These are phyloP conservation scores for Pisolithus tinctorius DNA, from an alignment of 768 basidiomycete genomes.

Conservation along the genomic window DNA sequence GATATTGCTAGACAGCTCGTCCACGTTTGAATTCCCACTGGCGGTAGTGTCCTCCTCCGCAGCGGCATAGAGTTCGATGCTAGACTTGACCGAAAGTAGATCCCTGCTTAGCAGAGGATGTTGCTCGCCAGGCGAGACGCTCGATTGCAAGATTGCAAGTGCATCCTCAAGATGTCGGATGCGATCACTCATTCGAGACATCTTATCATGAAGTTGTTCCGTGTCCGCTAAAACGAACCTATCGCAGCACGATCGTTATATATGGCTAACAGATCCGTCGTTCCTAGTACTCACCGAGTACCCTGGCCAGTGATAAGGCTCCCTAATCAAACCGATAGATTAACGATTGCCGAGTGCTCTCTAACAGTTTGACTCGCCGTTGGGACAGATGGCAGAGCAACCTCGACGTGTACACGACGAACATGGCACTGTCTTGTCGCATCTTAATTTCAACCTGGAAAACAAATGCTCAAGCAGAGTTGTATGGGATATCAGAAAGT, in stretches of 20 bases:
- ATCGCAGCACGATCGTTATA: background rate
- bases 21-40: conserved; percentile 21
- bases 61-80: conserved; percentile 61
- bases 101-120: conserved; percentile 60
- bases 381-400: conserved; percentile 73
- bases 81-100: conserved; percentile 58
- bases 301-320: conserved; percentile 74
- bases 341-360: background rate
- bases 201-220: conserved; percentile 62
- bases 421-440: conserved; percentile 61
- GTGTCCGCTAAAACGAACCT: conserved; percentile 72
- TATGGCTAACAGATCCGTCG: background rate
- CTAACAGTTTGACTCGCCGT: conserved; percentile 29
- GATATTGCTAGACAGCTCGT: conserved; percentile 46
- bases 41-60: conserved; percentile 31
- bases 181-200: conserved; percentile 60
- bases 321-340: conserved; percentile 20
- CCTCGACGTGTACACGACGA: conserved; percentile 63
- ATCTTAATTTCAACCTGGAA: conserved; percentile 59
- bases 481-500: background rate
- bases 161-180: conserved; percentile 70
- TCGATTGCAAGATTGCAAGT: conserved; percentile 47
- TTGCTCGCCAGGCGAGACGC: conserved; percentile 36
- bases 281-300: conserved; percentile 45
- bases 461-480: background rate